Evolutionary conservation across 306 rosid species (phyloP).

Genomic region (Vigna angularis): DNA sequence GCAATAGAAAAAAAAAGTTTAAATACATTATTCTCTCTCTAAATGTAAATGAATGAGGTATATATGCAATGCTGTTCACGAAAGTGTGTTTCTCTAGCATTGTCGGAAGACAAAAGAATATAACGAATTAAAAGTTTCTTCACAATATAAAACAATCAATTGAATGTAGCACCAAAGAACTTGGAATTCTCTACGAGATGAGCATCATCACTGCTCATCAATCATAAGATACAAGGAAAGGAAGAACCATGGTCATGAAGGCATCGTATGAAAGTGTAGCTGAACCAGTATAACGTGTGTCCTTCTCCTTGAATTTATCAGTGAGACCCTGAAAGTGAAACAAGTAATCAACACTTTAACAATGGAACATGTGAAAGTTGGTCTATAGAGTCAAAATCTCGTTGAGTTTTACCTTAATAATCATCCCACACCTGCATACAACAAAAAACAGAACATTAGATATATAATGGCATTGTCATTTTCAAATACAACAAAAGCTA

Average conservation of each 20-base stretch:
- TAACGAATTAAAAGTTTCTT: slow-evolving; percentile 30
- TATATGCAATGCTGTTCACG: background rate
- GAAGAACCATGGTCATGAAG: slow-evolving; percentile 83
- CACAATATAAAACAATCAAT: slow-evolving; percentile 42
- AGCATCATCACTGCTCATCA: slow-evolving; percentile 40
- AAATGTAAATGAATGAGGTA: background rate
- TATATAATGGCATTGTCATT: slow-evolving; percentile 22
- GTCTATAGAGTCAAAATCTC: slow-evolving; percentile 29
- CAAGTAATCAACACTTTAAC: slow-evolving; percentile 17
- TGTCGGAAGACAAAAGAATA: background rate
- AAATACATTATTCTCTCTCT: background rate
- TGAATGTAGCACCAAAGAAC: slow-evolving; percentile 43
- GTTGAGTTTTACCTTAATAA: slow-evolving; percentile 71
- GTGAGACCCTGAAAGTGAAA: slow-evolving; percentile 81
- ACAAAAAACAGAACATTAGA: slow-evolving; percentile 53
- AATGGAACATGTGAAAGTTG: background rate
- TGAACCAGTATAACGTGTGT: slow-evolving; percentile 62
- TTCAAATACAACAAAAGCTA: slow-evolving; percentile 31
- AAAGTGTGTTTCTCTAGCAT: background rate
- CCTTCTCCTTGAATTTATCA: slow-evolving; percentile 90
- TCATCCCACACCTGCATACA: slow-evolving; percentile 86
- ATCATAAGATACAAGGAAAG: slow-evolving; percentile 80
- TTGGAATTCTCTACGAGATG: slow-evolving; percentile 2
- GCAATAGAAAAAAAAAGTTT: background rate
- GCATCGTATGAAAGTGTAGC: slow-evolving; percentile 70